Evolutionary conservation across 2,329 filamentous ascomycete genomes (phyloP).

Genomic region (Eutypa lata): DNA sequence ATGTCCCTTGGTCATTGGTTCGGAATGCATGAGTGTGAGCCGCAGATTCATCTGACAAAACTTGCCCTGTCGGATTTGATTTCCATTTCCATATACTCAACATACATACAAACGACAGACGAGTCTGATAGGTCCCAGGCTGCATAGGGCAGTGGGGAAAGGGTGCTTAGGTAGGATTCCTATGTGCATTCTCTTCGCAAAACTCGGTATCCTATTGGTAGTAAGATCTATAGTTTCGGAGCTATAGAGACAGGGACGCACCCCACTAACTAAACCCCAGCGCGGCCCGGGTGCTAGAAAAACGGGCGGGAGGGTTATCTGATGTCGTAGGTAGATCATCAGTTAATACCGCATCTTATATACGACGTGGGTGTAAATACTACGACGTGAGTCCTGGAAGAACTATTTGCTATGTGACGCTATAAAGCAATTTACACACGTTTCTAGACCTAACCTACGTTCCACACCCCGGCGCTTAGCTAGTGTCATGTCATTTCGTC

Average conservation of each 20-base stretch:
- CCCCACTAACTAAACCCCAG: neutral
- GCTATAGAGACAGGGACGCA: neutral
- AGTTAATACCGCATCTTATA: no score
- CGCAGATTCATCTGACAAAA: neutral
- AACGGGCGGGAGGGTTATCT: no score
- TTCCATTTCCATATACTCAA: neutral
- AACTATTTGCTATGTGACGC: no score
- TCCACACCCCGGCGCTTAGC: no score
- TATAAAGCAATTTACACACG: no score
- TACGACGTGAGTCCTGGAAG: no score
- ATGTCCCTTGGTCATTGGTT: neutral
- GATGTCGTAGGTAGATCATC: no score
- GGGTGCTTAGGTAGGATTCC: neutral
- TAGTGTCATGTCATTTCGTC: no score
- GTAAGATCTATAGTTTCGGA: neutral
- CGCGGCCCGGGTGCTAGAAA: no score
- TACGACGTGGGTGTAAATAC: no score
- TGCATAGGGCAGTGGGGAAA: neutral
- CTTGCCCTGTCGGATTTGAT: neutral
- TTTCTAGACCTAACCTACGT: no score
- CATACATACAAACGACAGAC: neutral
- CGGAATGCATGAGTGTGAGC: neutral
- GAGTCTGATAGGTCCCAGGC: neutral
- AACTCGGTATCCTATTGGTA: neutral
- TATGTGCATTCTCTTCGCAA: neutral